Evolutionary conservation across 2,329 filamentous ascomycete genomes (phyloP).

Genomic region (Diaporthe citri): DNA sequence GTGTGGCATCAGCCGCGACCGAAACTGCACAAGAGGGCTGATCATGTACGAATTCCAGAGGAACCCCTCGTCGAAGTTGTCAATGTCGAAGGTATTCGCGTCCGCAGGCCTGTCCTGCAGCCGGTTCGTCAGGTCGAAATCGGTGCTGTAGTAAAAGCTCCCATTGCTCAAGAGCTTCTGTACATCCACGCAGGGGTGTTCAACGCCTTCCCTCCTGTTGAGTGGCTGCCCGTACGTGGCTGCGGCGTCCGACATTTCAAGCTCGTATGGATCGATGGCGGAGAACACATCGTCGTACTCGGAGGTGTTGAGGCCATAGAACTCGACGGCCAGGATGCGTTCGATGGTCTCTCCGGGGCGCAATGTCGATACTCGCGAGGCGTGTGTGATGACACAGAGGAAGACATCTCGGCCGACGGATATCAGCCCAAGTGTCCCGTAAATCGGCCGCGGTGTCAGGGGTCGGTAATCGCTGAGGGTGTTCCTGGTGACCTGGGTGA

Average conservation of each 20-base stretch:
- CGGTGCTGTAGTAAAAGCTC: constrained; percentile 98
- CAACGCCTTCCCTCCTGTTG: constrained; percentile 77
- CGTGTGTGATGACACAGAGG: constrained; percentile 87
- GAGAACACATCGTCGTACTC: constrained; percentile 84
- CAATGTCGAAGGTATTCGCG: constrained; percentile 85
- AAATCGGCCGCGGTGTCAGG: constrained; percentile 79
- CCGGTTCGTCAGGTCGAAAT: constrained; percentile 95
- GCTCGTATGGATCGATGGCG: constrained; percentile 62
- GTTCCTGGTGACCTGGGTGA: constrained; percentile 72
- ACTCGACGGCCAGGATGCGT: constrained; percentile 87
- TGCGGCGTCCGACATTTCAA: constrained; percentile 60
- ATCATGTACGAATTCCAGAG: constrained; percentile 99
- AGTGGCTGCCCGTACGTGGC: constrained; percentile 63
- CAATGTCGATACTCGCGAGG: constrained; percentile 82
- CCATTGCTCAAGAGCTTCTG: constrained; percentile 94
- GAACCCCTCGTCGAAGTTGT: constrained; percentile 92
- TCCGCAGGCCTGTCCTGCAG: constrained; percentile 88
- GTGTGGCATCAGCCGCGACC: constrained; percentile 80
- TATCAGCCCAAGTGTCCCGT: constrained; percentile 90
- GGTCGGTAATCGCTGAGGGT: constrained; percentile 83
- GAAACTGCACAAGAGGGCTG: constrained; percentile 88
- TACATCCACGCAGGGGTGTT: constrained; percentile 90
- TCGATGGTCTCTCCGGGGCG: constrained; percentile 91
- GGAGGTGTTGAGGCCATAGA: constrained; percentile 89
- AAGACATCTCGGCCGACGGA: constrained; percentile 88